Evolutionary conservation across 345 rosid species (phyloP), one percentile per base, ranked within the genome.

Genomic region (Draba incana): DNA sequence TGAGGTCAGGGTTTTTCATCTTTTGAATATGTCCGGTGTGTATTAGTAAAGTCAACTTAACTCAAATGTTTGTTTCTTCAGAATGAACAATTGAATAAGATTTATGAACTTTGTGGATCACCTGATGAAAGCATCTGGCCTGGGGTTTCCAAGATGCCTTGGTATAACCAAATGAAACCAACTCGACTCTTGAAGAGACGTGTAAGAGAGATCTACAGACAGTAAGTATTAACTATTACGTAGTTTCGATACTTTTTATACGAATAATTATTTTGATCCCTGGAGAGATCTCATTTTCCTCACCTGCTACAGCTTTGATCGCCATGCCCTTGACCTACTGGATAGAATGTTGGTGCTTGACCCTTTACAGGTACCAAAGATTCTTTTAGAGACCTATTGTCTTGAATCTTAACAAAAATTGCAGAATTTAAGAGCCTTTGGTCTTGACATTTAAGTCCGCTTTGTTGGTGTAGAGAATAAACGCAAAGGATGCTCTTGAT

Each of bases 401-500:
- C 56, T 30, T 49, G 28, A 10, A 60, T 41, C 42, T 72, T 46
- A 56, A 58, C 13, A 8, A 28, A 8, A 28, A 64, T 38, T 57
- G 31, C 60, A n/a, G 41, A 23, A 38, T 55, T 14, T 10, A 51
- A 57, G 60, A 55, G 43, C 57, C 27, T 33, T 28, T 20, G 39
- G 13, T 62, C 38, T 20, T 30, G 38, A 64, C 3, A 46, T 20
- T 37, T 8, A 33, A 55, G 65, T 37, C 4, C 23, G 11, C 3
- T 7, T 23, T 9, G 38, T 48, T 62, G 48, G 49, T 54, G 62
- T 77, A 93, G 98, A 87, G 98, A 82, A 87, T 93, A 84, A 79
- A 83, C 23, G 97, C 97, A 33, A 93, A 87, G 84, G 98, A 93
- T 84, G 93, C 97, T 24, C 88, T 93, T 41, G 98, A 90, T 75